Evolutionary conservation across 148 eudicot genomes (phyloP), one percentile per base, ranked within the genome.

Genomic region (Amaranthus hypochondriacus): DNA sequence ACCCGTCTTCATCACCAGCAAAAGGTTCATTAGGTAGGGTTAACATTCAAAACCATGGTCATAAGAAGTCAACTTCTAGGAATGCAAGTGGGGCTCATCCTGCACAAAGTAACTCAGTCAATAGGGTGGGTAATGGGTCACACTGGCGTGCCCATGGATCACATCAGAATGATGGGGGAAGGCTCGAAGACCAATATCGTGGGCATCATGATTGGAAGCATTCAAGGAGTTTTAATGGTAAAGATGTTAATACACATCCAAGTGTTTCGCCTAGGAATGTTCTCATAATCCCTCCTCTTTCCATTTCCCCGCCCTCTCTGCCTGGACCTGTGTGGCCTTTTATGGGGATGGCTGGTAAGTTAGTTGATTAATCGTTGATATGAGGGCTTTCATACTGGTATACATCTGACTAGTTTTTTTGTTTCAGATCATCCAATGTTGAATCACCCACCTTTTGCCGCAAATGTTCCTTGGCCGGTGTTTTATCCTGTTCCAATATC

Each of bases 111-210:
- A 82, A 14, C 65, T 78, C 89, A 2, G 82, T 66, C 75, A 89
- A 87, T 75, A 84, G 90, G 76, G 89, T 87, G 13, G 83, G 78
- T 74, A 77, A 87, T 9, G 86, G 87, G 2, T 64, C 82, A 46
- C 89, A 85, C 60, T 77, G 87, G 9, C 92, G 97, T 14, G 90
- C 90, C 48, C 92, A 89, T 75, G 88, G 88, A 39, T 82, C 87
- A 62, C 86, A 88, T 81, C 84, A 84, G 49, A 74, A 72, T 18
- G 18, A 18, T 18, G 18, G 18, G 18, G 18, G 18, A 18, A 18
- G 18, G 18, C 18, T 18, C 49, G 74, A 67, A 0, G 88, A 85
- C 76, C 90, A 83, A 68, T 88, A 89, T 13, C 84, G 89, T 8
- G 86, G 84, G 57, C 89, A 88, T 77, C 87, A 81, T 68, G 92